Percentiles rank a stretch among this genome's conserved stretches.
Conservation (phyloP, 495 filamentous ascomycete genomes). For the Penicillium roqueforti region DNA sequence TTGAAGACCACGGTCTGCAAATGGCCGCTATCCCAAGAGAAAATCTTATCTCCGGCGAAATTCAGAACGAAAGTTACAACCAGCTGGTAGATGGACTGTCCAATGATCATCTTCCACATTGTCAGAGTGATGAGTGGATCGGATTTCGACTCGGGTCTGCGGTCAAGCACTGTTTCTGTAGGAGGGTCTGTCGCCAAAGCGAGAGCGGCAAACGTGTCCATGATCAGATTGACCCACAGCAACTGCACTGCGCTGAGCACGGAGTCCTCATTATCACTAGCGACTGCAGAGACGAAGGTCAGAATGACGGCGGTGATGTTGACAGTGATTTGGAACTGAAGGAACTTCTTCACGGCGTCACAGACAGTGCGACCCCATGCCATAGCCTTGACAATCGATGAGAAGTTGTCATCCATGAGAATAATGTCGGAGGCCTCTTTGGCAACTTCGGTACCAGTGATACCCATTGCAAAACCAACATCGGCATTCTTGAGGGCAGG, state of each 20-base stretch:
- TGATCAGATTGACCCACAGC: conserved; percentile 89
- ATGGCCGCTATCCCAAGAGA: conserved; percentile 47
- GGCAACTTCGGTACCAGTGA: conserved; percentile 85
- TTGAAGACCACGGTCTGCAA: conserved; percentile 79
- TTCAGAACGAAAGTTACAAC: conserved; percentile 73
- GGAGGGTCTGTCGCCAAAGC: conserved; percentile 87
- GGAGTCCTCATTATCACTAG: conserved; percentile 58
- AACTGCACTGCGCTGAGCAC: conserved; percentile 83
- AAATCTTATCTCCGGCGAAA: conserved; percentile 63
- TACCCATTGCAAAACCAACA: conserved; percentile 90
- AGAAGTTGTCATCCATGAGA: conserved; percentile 89
- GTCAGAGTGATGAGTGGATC: conserved; percentile 70
- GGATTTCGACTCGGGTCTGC: conserved; percentile 72
- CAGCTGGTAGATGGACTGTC: conserved; percentile 78
- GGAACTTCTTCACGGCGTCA: conserved; percentile 86
- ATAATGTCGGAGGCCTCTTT: conserved; percentile 94
- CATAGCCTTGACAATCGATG: conserved; percentile 83
- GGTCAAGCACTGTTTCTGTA: conserved; percentile 62
- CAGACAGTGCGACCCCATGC: conserved; percentile 87
- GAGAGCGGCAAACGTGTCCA: conserved; percentile 94
- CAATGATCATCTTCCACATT: conserved; percentile 95
- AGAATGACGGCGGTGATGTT: conserved; percentile 86
- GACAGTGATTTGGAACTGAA: conserved; percentile 90
- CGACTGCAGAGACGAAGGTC: conserved; percentile 76
- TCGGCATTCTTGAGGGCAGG: conserved; percentile 83